These are phyloP conservation scores for Penicillium bovifimosum DNA, from an alignment of 495 filamentous ascomycete genomes.

Conservation along the genomic window DNA sequence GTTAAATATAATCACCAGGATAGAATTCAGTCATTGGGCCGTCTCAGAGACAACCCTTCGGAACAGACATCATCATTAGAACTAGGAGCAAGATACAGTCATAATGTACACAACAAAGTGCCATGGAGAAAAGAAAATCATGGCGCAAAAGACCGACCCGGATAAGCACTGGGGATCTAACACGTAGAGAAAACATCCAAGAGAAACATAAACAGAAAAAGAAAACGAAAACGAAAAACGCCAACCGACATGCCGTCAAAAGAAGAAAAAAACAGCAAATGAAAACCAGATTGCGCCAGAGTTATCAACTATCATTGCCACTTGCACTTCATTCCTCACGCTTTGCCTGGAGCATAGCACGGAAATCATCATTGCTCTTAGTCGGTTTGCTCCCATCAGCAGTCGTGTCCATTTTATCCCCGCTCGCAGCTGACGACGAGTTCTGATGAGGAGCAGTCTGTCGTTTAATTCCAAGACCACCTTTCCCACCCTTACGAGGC, in stretches of 20 bases:
- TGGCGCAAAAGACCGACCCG: constrained; percentile 10
- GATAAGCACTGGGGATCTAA: constrained; percentile 5
- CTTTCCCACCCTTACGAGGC: constrained; percentile 44
- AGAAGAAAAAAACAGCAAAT: neutral
- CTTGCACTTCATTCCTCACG: constrained; percentile 25
- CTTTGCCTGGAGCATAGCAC: constrained; percentile 58
- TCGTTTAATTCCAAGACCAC: constrained; percentile 53
- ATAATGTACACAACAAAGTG: constrained; percentile 29
- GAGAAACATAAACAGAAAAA: neutral
- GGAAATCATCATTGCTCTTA: constrained; percentile 89
- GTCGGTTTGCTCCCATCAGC: constrained; percentile 31
- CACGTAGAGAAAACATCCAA: constrained; percentile 1
- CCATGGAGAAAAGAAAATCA: constrained; percentile 5
- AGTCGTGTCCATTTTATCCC: constrained; percentile 31
- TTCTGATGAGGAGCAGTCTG: constrained; percentile 17
- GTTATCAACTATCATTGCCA: constrained; percentile 17
- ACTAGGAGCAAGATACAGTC: constrained; percentile 21
- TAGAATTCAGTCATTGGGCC: constrained; percentile 1
- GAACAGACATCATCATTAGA: constrained; percentile 25
- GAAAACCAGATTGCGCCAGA: constrained; percentile 17
- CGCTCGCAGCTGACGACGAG: constrained; percentile 26
- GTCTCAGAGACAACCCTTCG: constrained; percentile 7
- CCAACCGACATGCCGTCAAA: constrained; percentile 21
- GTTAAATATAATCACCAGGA: neutral
- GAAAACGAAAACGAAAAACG: no score